Percentiles rank a stretch among this genome's conserved stretches.
Conservation (phyloP, 1,139 yeast species). For the Sugiyamaella xylanicola region DNA sequence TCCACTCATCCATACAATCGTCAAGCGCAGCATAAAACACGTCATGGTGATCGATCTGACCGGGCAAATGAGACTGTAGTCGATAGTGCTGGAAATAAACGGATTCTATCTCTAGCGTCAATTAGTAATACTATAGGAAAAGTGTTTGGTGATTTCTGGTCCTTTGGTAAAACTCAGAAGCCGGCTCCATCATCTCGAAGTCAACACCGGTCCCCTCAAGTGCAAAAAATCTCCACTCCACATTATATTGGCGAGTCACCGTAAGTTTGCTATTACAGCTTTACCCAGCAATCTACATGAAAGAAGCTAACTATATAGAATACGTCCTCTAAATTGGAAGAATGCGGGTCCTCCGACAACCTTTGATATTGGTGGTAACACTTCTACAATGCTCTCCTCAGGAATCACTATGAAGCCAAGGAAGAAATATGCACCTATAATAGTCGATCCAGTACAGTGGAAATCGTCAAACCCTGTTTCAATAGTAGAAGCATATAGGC, state of each 20-base stretch:
- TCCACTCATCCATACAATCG: slow-evolving; percentile 13
- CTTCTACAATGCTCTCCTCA: slow-evolving; percentile 3
- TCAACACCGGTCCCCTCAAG: not conserved
- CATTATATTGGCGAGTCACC: slow-evolving; percentile 22
- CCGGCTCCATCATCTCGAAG: not conserved
- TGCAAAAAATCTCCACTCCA: slow-evolving; percentile 10
- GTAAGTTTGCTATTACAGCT: slow-evolving; percentile 10
- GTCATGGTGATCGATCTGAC: not conserved
- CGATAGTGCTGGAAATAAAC: slow-evolving; percentile 10
- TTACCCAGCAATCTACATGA: no score
- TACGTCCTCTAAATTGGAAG: slow-evolving; percentile 18
- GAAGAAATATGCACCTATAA: slow-evolving; percentile 6
- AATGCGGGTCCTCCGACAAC: slow-evolving; percentile 11
- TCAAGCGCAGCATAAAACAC: slow-evolving; percentile 4
- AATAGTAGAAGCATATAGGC: slow-evolving; percentile 20
- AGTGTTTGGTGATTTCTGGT: slow-evolving; percentile 15
- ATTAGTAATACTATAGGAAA: slow-evolving; percentile 6
- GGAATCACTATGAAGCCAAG: not conserved
- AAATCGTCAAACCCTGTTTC: slow-evolving; percentile 17
- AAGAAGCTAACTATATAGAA: not conserved
- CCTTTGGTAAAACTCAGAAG: slow-evolving; percentile 2
- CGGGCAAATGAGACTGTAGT: not conserved
- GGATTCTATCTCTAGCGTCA: slow-evolving; percentile 7
- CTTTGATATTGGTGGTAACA: slow-evolving; percentile 13
- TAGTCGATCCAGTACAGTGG: slow-evolving; percentile 16